A percentile compares a stretch with the other conserved stretches of the same genome.
Evolutionary conservation across 352 stramenopile genomes (phyloP).

Genomic region (Globisporangium apiculatum): DNA sequence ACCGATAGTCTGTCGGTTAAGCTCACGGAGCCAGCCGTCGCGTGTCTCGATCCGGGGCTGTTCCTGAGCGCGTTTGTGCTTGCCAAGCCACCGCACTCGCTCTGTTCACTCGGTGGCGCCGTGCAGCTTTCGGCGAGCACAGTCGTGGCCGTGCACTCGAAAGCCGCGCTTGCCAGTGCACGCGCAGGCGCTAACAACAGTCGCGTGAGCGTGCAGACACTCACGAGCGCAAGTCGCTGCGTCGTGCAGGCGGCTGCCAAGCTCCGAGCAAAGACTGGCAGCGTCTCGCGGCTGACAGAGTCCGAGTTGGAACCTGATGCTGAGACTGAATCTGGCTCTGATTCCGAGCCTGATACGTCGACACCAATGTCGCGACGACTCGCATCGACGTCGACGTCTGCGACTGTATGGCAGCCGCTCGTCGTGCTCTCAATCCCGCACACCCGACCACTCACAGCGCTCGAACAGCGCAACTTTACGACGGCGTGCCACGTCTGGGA

Average conservation of each 20-base stretch:
- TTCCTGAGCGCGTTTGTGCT: constrained; percentile 49
- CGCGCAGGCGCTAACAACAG: constrained; percentile 10
- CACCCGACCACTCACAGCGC: constrained; percentile 20
- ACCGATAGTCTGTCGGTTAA: constrained; percentile 20
- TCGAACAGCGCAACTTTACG: constrained; percentile 56
- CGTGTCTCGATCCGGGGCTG: constrained; percentile 37
- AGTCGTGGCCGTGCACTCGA: constrained; percentile 40
- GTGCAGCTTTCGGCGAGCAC: constrained; percentile 33
- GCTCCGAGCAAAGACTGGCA: constrained; percentile 1
- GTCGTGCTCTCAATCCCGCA: constrained; percentile 46
- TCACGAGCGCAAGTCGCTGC: constrained; percentile 31
- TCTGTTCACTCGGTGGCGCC: constrained; percentile 31
- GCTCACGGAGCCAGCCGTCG: constrained; percentile 32
- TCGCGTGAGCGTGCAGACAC: constrained; percentile 18
- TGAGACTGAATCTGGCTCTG: too few species aligned
- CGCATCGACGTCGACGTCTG: neutral
- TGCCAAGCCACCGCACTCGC: constrained; percentile 24
- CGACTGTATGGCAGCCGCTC: constrained; percentile 28
- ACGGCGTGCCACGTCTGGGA: constrained; percentile 58
- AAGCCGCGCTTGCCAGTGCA: constrained; percentile 16
- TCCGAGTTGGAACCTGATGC: neutral
- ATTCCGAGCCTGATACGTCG: neutral
- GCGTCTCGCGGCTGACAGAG: neutral
- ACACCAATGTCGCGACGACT: neutral
- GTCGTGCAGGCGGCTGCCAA: constrained; percentile 22